phyloP scores from a whole-genome alignment of 768 basidiomycete species.

The Termitomyces sp. region DNA sequence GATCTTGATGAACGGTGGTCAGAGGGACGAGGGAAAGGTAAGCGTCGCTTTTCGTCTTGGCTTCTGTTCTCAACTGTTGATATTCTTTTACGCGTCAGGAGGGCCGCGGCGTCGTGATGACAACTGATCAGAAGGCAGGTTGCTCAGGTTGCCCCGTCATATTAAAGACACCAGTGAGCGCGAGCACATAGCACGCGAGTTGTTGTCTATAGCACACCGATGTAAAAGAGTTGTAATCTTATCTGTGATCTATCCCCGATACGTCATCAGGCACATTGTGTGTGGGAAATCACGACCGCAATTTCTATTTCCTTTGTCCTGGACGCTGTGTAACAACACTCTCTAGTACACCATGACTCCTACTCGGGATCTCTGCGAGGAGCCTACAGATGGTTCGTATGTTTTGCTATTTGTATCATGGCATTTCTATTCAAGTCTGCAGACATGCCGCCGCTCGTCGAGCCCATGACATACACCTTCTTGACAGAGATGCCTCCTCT shows the following conservation, averaged over 20 bases:
- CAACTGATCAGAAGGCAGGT: background rate
- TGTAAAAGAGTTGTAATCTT: background rate
- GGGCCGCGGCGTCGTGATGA: background rate
- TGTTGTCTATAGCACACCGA: background rate
- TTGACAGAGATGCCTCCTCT: background rate
- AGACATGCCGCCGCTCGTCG: background rate
- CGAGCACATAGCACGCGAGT: too few relatives aligned
- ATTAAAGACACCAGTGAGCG: too few relatives aligned
- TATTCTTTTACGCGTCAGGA: background rate
- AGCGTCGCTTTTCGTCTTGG: background rate
- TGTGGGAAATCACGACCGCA: background rate
- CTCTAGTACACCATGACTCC: background rate
- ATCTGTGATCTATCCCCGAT: background rate
- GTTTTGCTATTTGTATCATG: background rate
- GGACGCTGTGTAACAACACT: background rate
- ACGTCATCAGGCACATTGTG: background rate
- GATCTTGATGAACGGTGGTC: background rate
- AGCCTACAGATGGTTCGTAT: background rate
- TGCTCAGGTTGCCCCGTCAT: rapidly evolving
- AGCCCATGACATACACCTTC: background rate
- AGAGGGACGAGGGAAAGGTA: background rate
- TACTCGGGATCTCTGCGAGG: background rate
- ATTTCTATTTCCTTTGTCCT: background rate
- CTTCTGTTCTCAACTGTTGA: background rate
- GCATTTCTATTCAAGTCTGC: background rate